Evolutionary conservation across 2,329 filamentous ascomycete genomes (phyloP).

Genomic region (Aspergillus felis): DNA sequence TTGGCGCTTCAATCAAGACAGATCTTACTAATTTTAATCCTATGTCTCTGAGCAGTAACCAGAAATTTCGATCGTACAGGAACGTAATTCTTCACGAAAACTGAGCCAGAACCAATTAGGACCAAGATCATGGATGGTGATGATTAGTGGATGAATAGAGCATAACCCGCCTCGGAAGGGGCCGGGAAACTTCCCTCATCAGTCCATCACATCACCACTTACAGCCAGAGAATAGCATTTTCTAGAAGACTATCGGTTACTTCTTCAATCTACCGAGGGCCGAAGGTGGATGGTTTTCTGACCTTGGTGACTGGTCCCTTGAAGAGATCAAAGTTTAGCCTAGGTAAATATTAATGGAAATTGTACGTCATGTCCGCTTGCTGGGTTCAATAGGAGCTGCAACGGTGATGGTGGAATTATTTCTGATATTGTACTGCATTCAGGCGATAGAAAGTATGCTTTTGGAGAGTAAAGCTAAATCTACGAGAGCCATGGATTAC

Average conservation of each 20-base stretch:
- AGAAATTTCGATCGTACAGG: too few relatives aligned
- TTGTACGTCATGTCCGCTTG: not conserved
- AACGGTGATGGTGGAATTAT: not conserved
- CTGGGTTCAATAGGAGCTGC: not conserved
- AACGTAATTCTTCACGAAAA: not conserved
- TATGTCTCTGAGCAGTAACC: not conserved
- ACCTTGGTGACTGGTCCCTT: not conserved
- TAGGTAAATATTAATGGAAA: not conserved
- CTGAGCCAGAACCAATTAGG: not conserved
- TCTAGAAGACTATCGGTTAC: not conserved
- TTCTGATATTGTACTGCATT: not conserved
- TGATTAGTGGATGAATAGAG: not conserved
- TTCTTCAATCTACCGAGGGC: not conserved
- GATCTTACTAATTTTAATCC: not conserved
- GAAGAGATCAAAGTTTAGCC: not conserved
- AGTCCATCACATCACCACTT: not conserved
- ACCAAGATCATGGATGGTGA: not conserved
- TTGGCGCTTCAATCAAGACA: not conserved
- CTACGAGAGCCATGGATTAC: not conserved
- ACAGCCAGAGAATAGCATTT: not conserved
- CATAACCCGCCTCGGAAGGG: not conserved
- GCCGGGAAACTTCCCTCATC: not conserved
- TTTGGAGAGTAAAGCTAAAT: not conserved
- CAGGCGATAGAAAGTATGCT: not conserved
- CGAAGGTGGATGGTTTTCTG: not conserved